Evolutionary conservation across 2,329 filamentous ascomycete genomes (phyloP), one percentile per base, ranked within the genome.

Genomic region (Cordyceps fumosorosea): DNA sequence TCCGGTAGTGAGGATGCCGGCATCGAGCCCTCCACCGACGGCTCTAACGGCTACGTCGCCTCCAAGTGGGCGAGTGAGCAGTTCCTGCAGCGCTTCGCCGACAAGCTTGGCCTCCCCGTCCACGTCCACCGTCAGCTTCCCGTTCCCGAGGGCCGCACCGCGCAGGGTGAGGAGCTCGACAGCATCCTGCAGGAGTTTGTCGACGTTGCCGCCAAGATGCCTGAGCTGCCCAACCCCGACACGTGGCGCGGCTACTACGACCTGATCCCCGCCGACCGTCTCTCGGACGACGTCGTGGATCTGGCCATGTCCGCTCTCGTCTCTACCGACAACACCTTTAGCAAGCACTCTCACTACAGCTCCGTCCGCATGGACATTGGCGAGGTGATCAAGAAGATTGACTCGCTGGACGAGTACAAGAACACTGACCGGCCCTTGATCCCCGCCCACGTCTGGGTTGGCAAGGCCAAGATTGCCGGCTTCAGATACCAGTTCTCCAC

Each of bases 1-100:
- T 79, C 76, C 0, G 71, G 70, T 0, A 69, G 65, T 3, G 67
- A 64, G 3, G 69, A 71, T 42, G 55, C 50, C 44, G 55, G 48
- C 42, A 8, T 59, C 42, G 55, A 18, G 58, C 67, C 54, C 45
- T 59, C 58, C 18, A 53, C 56, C 0, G 63, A 70, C 56, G 67
- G 67, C 8, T 54, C 66, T 16, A 66, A 73, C 44, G 74, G 74
- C 11, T 76, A 76, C 54, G 59, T 67, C 1, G 66, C 72, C 1
- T 68, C 71, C 0, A 74, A 74, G 60, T 76, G 74, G 75, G 73
- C 67, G 8, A 68, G 67, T 8, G 74, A 77, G 63, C 54, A 59
- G 18, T 65, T 69, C 18, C 66, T 76, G 0, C 69, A 72, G 52
- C 68, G 67, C n/a, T 64, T 63, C 3, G 34, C 56, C 6, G 26